phyloP scores from a whole-genome alignment of 2,329 filamentous ascomycete species.

The Ophiostoma ips region DNA sequence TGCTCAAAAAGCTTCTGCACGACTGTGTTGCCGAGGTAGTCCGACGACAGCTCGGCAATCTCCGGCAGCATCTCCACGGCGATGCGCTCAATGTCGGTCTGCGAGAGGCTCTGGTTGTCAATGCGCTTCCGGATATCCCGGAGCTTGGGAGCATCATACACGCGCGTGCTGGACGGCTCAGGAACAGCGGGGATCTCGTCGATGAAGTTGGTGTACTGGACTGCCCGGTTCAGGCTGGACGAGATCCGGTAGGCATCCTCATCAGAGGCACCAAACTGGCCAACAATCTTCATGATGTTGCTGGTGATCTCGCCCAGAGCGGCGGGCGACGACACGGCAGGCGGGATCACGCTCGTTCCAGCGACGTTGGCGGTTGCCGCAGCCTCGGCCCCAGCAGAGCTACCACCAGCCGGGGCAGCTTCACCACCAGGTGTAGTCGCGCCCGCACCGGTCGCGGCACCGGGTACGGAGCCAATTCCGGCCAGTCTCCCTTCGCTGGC shows the following conservation, averaged over 20 bases:
- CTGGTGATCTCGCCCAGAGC: slow-evolving; percentile 63
- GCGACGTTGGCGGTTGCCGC: slow-evolving; percentile 11
- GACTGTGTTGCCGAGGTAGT: slow-evolving; percentile 98
- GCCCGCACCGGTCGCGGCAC: slow-evolving; percentile 18
- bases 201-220: slow-evolving; percentile 57
- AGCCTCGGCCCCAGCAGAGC: not conserved
- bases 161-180: slow-evolving; percentile 75
- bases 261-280: slow-evolving; percentile 72
- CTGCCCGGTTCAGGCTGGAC: slow-evolving; percentile 59
- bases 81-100: slow-evolving; percentile 81
- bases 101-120: slow-evolving; percentile 80
- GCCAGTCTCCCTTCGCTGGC: slow-evolving; percentile 18
- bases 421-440: slow-evolving; percentile 16
- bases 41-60: slow-evolving; percentile 84
- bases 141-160: slow-evolving; percentile 87
- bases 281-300: slow-evolving; percentile 76
- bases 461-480: slow-evolving; percentile 16
- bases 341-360: slow-evolving; percentile 16
- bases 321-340: slow-evolving; percentile 49
- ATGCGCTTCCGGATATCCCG: slow-evolving; percentile 95
- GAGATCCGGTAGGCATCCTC: slow-evolving; percentile 65
- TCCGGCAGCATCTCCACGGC: slow-evolving; percentile 91
- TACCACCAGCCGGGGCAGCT: slow-evolving; percentile 11
- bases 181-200: slow-evolving; percentile 80
- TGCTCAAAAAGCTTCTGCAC: slow-evolving; percentile 97